Evolutionary conservation across 495 filamentous ascomycete genomes (phyloP), one percentile per base, ranked within the genome.

Genomic region (Coniosporium apollinis): DNA sequence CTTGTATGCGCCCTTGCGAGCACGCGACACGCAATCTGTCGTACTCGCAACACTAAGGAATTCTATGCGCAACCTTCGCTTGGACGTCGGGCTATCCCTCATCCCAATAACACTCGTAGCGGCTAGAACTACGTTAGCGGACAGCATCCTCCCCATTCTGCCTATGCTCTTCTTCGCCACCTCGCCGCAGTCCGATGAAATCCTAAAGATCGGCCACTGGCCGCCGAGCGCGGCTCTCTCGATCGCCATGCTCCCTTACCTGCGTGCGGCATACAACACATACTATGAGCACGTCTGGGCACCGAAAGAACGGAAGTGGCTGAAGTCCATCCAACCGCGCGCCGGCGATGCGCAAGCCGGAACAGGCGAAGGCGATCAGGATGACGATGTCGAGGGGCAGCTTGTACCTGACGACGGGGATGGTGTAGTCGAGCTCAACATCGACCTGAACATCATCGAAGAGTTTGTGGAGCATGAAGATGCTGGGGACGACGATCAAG

Each of bases 211-310:
- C 8, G 52, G 62, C 14, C 41, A 65, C 11, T 92, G 82, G 82
- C 82, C 82, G 10, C 80, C 80, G 0, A 80, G 72, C 16, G 68
- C 77, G 2, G 64, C 69, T n/a, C 69, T 81, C 63, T 72, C 74
- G 11, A 59, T 89, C 39, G 63, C 72, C 0, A 48, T 74, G 2
- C 61, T 86, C 25, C 82, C 82, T 1, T 72, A 72, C 36, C 40
- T 85, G 19, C 72, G 79, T 24, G 60, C 69, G 15, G 59, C 66
- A 17, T 89, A 92, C 53, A 65, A 69, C 33, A 56, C 61, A n/a
- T 50, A 79, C 22, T 79, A 81, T 44, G 64, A 72, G n/a, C 60
- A 62, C 17, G 11, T 80, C 5, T 78, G 82, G 43, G 69, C 64
- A 11, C 53, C 59, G 14, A 49, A 72, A 19, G 77, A 85, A 54